Evolutionary conservation across 495 filamentous ascomycete genomes (phyloP).

Genomic region (Aspergillus ellipticus): DNA sequence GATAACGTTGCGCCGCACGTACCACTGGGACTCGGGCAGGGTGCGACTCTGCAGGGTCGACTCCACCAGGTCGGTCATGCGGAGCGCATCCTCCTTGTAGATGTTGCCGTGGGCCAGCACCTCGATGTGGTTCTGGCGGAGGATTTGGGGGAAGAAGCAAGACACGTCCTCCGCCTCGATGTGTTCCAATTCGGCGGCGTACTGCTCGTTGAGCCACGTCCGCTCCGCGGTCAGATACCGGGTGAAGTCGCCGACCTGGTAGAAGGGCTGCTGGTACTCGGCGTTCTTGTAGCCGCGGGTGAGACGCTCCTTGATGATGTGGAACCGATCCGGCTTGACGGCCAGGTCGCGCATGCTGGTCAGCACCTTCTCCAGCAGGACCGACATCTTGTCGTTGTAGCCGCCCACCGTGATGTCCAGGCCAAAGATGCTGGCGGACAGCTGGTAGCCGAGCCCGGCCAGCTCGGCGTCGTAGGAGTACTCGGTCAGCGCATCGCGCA

Average conservation of each 20-base stretch:
- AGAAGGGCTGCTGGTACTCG: slow-evolving; percentile 82
- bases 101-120: slow-evolving; percentile 87
- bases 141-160: slow-evolving; percentile 72
- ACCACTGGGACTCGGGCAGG: slow-evolving; percentile 77
- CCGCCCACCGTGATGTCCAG: slow-evolving; percentile 77
- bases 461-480: slow-evolving; percentile 97
- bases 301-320: slow-evolving; percentile 86
- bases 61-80: slow-evolving; percentile 78
- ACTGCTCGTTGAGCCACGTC: slow-evolving; percentile 77
- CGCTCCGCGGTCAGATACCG: slow-evolving; percentile 74
- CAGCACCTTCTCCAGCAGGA: slow-evolving; percentile 87
- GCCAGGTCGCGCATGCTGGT: slow-evolving; percentile 80
- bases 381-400: slow-evolving; percentile 94
- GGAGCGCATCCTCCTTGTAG: slow-evolving; percentile 91
- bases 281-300: slow-evolving; percentile 75
- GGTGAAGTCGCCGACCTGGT: slow-evolving; percentile 83
- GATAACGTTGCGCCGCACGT: slow-evolving; percentile 69
- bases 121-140: slow-evolving; percentile 85
- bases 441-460: slow-evolving; percentile 80
- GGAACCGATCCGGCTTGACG: slow-evolving; percentile 78
- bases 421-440: slow-evolving; percentile 65
- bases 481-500: slow-evolving; percentile 84
- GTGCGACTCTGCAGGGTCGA: slow-evolving; percentile 69
- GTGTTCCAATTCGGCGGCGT: slow-evolving; percentile 68
- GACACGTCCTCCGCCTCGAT: slow-evolving; percentile 72